These are phyloP conservation scores for Picea glauca DNA, from an alignment of 75 land plant species.

Conservation along the genomic window DNA sequence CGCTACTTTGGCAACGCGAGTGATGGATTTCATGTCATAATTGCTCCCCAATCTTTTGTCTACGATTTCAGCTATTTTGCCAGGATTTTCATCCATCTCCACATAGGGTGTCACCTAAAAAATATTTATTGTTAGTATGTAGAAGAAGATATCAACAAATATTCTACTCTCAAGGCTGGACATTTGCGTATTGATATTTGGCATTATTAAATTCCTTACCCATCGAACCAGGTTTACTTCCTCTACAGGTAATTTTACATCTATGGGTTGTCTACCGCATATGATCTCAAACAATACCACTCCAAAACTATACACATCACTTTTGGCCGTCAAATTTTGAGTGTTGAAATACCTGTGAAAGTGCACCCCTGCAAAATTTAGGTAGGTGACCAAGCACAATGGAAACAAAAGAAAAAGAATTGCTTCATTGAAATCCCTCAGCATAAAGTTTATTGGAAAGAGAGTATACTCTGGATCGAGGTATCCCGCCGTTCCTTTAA, in stretches of 20 bases:
- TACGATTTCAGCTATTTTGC: conserved; percentile 3
- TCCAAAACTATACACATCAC: conserved; percentile 21
- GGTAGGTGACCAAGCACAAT: neutral
- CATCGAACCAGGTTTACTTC: neutral
- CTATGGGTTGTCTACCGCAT: neutral
- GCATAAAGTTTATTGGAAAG: neutral
- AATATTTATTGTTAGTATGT: neutral
- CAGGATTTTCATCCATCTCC: neutral
- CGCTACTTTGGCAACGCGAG: conserved; percentile 16
- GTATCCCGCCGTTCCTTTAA: conserved; percentile 31
- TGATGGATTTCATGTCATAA: conserved; percentile 13
- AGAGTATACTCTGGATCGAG: conserved; percentile 32
- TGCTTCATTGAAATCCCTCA: neutral
- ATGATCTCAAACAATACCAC: conserved; percentile 11
- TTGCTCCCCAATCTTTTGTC: neutral
- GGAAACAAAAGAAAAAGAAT: neutral
- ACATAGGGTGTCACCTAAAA: neutral
- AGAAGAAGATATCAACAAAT: too few relatives aligned
- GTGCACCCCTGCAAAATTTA: neutral
- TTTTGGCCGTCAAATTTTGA: conserved; percentile 9
- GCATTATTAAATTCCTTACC: neutral
- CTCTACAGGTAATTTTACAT: neutral
- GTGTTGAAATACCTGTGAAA: conserved; percentile 8
- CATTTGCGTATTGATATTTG: too few relatives aligned
- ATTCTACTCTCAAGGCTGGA: too few relatives aligned